Evolutionary conservation across 1,284 basidiomycete genomes (phyloP).

Genomic region (Pseudozyma tsukubaensis): DNA sequence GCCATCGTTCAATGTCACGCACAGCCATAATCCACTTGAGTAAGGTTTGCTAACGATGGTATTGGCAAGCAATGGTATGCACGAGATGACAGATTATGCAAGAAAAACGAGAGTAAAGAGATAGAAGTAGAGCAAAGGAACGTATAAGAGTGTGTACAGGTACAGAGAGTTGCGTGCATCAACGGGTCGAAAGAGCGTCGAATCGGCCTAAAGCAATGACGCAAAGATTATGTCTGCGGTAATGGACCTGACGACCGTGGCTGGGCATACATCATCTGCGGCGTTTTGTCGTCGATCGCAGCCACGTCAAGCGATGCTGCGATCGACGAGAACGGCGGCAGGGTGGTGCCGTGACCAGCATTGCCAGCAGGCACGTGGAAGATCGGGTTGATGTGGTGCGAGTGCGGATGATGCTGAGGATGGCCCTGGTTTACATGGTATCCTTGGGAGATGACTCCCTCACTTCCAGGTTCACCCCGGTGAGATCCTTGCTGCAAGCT

Average conservation of each 20-base stretch:
- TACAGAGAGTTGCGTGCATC: not conserved
- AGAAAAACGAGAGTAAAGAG: conserved; percentile 9
- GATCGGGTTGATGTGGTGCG: conserved; percentile 53
- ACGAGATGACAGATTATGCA: conserved; percentile 26
- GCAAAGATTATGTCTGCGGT: conserved; percentile 24
- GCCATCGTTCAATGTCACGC: no score
- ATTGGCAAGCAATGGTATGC: conserved; percentile 33
- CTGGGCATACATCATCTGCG: conserved; percentile 42
- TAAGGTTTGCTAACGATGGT: conserved; percentile 20
- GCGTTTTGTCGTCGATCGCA: conserved; percentile 29
- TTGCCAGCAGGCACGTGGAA: conserved; percentile 45
- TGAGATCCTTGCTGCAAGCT: conserved; percentile 29
- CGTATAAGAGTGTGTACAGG: not conserved
- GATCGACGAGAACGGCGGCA: conserved; percentile 59
- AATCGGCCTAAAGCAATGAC: not conserved
- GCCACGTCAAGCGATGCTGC: conserved; percentile 47
- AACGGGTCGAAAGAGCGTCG: no score
- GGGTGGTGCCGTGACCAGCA: conserved; percentile 32
- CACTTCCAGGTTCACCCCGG: conserved; percentile 21
- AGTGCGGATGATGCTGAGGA: conserved; percentile 25
- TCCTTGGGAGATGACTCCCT: conserved; percentile 9
- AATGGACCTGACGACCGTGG: conserved; percentile 24
- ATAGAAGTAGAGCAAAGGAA: conserved; percentile 5
- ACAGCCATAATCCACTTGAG: not conserved
- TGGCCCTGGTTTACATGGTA: conserved; percentile 16